Percentiles rank a stretch among this genome's conserved stretches.
Conservation (phyloP, 225 moss, liverwort and hornwort species). For the Physcomitrellopsis africana region DNA sequence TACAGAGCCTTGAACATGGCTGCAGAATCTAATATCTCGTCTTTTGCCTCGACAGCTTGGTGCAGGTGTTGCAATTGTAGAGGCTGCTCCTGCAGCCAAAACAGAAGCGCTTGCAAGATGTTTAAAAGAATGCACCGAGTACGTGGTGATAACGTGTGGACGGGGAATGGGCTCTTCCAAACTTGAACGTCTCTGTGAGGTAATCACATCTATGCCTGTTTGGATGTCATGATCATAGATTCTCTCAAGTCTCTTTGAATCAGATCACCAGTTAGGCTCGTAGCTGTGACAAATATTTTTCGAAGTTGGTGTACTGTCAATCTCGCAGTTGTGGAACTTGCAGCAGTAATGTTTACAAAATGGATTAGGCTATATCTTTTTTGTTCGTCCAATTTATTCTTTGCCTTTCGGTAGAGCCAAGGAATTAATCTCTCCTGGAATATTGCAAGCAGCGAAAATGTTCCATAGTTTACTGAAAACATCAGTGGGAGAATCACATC, state of each 20-base stretch:
- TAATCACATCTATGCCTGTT: slow-evolving; percentile 23
- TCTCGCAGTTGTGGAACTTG: neutral
- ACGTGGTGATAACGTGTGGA: slow-evolving; percentile 71
- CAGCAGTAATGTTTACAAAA: neutral
- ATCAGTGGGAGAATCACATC: neutral
- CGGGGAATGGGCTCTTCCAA: slow-evolving; percentile 76
- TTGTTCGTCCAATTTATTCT: neutral
- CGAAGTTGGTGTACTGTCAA: neutral
- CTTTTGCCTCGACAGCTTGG: slow-evolving; percentile 62
- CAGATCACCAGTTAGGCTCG: neutral
- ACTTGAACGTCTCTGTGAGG: slow-evolving; percentile 77
- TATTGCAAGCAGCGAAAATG: neutral
- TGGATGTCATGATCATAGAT: slow-evolving; percentile 27
- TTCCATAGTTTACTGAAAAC: neutral
- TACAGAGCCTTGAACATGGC: slow-evolving; percentile 5
- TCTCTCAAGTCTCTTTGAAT: neutral
- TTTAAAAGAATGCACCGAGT: slow-evolving; percentile 76
- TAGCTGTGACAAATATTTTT: neutral
- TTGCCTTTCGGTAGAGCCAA: neutral
- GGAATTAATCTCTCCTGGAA: too few species aligned
- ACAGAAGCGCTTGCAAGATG: slow-evolving; percentile 67
- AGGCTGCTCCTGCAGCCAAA: slow-evolving; percentile 75
- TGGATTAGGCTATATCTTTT: neutral
- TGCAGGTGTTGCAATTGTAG: slow-evolving; percentile 88
- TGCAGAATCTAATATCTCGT: slow-evolving; percentile 19